Evolutionary conservation across 257 asterid species (phyloP).

Genomic region (Nicotiana obtusifolia): DNA sequence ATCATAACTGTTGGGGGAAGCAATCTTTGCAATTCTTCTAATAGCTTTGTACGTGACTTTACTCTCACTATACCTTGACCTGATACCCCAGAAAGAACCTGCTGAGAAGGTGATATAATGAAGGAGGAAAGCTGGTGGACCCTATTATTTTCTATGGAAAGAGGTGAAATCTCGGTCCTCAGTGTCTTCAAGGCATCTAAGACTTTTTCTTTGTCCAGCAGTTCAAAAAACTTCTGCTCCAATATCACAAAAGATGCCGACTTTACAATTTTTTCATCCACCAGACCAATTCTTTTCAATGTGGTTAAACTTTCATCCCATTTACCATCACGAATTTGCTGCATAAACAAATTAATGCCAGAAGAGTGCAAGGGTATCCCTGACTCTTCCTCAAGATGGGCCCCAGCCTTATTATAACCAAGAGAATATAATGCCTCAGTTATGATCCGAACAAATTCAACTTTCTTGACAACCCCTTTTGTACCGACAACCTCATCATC

Average conservation of each 20-base stretch:
- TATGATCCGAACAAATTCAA: constrained; percentile 65
- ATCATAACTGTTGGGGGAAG: constrained; percentile 73
- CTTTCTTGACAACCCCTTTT: constrained; percentile 63
- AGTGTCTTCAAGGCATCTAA: constrained; percentile 76
- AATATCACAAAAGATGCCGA: constrained; percentile 63
- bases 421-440: constrained; percentile 80
- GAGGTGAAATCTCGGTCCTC: constrained; percentile 69
- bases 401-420: constrained; percentile 64
- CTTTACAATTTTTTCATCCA: constrained; percentile 47
- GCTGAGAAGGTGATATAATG: constrained; percentile 40
- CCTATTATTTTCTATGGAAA: constrained; percentile 38
- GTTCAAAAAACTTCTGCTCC: constrained; percentile 81
- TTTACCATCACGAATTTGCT: constrained; percentile 68
- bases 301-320: constrained; percentile 73
- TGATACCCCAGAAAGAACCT: constrained; percentile 30
- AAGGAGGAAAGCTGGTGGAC: constrained; percentile 61
- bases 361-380: constrained; percentile 62
- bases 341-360: constrained; percentile 49
- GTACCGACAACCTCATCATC: constrained; percentile 70
- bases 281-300: constrained; percentile 41
- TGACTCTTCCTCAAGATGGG: constrained; percentile 68
- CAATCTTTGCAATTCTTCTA: constrained; percentile 63
- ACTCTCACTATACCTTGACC: constrained; percentile 27
- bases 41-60: constrained; percentile 47
- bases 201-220: constrained; percentile 45